Conservation (phyloP, 805 yeast genomes). For the Wickerhamiella galacta region DNA sequence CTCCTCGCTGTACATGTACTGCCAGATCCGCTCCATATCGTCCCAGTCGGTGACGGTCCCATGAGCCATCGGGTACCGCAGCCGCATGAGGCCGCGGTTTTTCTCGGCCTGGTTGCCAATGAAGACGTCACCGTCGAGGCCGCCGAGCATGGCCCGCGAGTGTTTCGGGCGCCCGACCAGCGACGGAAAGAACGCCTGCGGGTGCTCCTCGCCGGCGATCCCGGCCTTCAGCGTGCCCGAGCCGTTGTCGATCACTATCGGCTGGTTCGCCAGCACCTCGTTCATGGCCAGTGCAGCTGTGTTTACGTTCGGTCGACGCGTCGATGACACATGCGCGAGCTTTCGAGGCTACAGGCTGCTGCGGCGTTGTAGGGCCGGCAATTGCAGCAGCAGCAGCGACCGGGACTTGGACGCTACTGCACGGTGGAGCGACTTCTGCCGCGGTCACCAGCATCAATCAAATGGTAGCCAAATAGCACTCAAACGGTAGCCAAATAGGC, state of each 20-base stretch:
- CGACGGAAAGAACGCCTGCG: constrained; percentile 46
- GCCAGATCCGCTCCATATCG: constrained; percentile 75
- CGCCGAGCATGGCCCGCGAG: constrained; percentile 64
- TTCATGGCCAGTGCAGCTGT: constrained; percentile 9
- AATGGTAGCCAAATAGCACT: too few relatives aligned
- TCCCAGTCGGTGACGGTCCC: constrained; percentile 74
- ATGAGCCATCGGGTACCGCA: constrained; percentile 59
- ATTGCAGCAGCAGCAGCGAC: too few relatives aligned
- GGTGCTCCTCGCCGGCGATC: constrained; percentile 81
- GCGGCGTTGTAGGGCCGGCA: too few relatives aligned
- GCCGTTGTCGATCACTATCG: constrained; percentile 63
- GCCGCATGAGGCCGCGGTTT: constrained; percentile 55
- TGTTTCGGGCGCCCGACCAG: constrained; percentile 74
- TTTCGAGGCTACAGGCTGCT: too few relatives aligned
- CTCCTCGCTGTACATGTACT: constrained; percentile 40
- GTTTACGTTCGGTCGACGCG: constrained; percentile 1
- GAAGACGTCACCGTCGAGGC: constrained; percentile 46
- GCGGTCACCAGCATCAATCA: too few relatives aligned
- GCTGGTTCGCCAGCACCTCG: constrained; percentile 40
- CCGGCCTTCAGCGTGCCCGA: constrained; percentile 78
- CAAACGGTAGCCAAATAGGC: too few relatives aligned
- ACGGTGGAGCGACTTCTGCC: too few relatives aligned
- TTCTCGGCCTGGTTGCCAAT: constrained; percentile 65
- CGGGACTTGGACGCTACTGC: too few relatives aligned
- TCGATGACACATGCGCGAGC: neutral